Conservation (phyloP, 176 grass and related monocot species). For the Carex littledalei region DNA sequence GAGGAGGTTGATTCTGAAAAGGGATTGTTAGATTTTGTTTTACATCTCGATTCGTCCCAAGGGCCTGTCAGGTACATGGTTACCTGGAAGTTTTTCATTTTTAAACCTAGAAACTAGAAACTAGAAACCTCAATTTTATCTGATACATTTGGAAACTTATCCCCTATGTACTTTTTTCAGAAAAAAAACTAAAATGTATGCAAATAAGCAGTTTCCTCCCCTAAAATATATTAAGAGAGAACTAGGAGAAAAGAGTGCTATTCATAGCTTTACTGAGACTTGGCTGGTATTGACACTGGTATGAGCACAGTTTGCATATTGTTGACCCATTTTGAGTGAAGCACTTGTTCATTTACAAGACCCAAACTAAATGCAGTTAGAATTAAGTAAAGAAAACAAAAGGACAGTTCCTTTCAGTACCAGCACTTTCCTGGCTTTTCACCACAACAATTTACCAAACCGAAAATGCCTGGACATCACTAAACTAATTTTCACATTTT, state of each 20-base stretch:
- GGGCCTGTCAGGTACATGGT: too few species aligned
- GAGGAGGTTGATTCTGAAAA: too few species aligned
- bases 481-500: conserved; percentile 4
- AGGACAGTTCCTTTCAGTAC: background rate
- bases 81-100: too few species aligned
- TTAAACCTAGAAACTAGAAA: background rate
- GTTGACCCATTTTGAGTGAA: background rate
- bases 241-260: background rate
- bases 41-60: too few species aligned
- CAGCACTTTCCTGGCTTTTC: background rate
- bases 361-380: background rate
- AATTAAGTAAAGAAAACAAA: background rate
- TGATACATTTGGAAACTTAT: background rate
- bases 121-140: background rate
- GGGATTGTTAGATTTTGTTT: too few species aligned
- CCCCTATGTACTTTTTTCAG: background rate
- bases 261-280: background rate
- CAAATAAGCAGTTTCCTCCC: background rate
- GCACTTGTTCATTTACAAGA: background rate
- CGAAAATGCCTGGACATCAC: background rate
- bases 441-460: background rate
- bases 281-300: background rate
- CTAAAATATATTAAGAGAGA: background rate
- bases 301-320: background rate
- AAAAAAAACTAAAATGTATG: background rate